These are phyloP conservation scores for Conticribra weissflogii DNA, from an alignment of 108 stramenopile species.

Conservation along the genomic window DNA sequence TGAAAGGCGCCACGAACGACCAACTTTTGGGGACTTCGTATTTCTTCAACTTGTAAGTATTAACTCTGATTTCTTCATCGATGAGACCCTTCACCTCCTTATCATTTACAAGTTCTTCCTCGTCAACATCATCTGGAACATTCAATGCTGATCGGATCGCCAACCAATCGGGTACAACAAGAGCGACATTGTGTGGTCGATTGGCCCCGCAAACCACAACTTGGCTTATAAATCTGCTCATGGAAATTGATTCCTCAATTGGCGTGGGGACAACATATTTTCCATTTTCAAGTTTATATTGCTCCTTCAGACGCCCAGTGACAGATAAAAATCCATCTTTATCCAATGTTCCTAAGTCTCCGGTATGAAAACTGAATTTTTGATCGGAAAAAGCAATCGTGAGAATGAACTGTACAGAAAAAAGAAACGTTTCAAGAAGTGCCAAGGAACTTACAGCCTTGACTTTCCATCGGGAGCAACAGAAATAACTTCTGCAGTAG, in stretches of 20 bases:
- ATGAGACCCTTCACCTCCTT: slow-evolving; percentile 77
- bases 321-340: slow-evolving; percentile 75
- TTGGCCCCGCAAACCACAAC: slow-evolving; percentile 94
- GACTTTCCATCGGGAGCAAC: slow-evolving; percentile 82
- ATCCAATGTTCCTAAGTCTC: slow-evolving; percentile 80
- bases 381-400: background rate
- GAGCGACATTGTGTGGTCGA: slow-evolving; percentile 87
- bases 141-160: slow-evolving; percentile 70
- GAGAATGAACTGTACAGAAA: slow-evolving; percentile 1
- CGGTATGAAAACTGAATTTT: slow-evolving; percentile 81
- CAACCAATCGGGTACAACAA: slow-evolving; percentile 92
- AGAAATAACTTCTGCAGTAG: slow-evolving; percentile 91
- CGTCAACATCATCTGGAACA: slow-evolving; percentile 55
- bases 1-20: slow-evolving; percentile 92
- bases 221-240: slow-evolving; percentile 90
- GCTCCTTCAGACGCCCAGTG: slow-evolving; percentile 89
- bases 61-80: slow-evolving; percentile 71
- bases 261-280: slow-evolving; percentile 96
- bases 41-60: slow-evolving; percentile 82
- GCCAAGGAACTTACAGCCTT: slow-evolving; percentile 65
- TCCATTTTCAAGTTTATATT: slow-evolving; percentile 98
- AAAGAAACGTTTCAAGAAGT: background rate
- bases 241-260: slow-evolving; percentile 90
- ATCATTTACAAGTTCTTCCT: slow-evolving; percentile 80
- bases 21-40: slow-evolving; percentile 87